Evolutionary conservation across 2,329 filamentous ascomycete genomes (phyloP).

Genomic region (Fusarium denticulatum): DNA sequence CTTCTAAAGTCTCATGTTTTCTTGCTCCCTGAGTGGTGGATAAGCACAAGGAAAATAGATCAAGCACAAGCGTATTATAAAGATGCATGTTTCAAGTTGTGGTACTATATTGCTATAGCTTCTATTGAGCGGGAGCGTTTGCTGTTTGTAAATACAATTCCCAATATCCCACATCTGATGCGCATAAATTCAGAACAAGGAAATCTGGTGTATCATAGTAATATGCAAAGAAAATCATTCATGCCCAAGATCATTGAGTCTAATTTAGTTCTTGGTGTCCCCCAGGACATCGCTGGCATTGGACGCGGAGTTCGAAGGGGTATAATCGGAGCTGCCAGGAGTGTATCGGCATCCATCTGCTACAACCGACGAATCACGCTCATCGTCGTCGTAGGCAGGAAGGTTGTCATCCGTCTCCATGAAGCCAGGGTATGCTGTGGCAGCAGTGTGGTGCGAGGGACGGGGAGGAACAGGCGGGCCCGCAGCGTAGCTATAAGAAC

Average conservation of each 20-base stretch:
- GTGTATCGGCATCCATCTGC: conserved; percentile 56
- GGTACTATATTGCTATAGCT: conserved; percentile 32
- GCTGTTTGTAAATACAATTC: background rate
- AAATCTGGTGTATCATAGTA: conserved; percentile 28
- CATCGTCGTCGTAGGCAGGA: conserved; percentile 54
- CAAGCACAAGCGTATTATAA: background rate
- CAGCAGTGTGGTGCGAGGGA: conserved; percentile 27
- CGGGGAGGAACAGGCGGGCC: conserved; percentile 28
- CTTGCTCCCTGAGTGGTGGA: too few species aligned
- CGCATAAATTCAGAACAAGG: conserved; percentile 13
- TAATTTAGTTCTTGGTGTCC: conserved; percentile 36
- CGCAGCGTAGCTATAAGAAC: conserved; percentile 17
- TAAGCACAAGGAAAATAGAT: background rate
- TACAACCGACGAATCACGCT: conserved; percentile 50
- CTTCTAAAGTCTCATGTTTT: too few species aligned
- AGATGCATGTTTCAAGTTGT: conserved; percentile 10
- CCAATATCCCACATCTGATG: conserved; percentile 10
- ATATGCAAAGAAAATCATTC: conserved; percentile 21
- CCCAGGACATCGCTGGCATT: conserved; percentile 39
- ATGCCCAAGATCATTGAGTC: conserved; percentile 11
- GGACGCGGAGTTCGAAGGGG: conserved; percentile 31
- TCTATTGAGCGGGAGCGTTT: conserved; percentile 11
- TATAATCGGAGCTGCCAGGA: conserved; percentile 46
- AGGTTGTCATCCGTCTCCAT: conserved; percentile 48
- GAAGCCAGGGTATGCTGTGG: conserved; percentile 37